Base-by-base conservation (phyloP, 2,329 filamentous ascomycete genomes). In the Pseudogymnoascus sp. region DNA sequence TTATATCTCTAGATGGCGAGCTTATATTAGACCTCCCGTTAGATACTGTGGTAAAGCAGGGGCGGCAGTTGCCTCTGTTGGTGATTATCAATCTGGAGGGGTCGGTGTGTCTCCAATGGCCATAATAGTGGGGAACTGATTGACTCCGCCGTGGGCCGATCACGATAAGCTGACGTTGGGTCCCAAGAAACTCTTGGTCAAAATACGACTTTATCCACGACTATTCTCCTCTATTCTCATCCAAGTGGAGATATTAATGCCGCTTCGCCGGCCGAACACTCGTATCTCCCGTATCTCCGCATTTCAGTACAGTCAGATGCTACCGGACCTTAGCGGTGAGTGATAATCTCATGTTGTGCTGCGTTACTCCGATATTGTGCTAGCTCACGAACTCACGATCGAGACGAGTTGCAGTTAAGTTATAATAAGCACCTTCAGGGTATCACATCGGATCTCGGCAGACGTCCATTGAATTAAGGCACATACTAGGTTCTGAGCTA, bases 121-220 rank as follows among this genome's bases (percentile, higher is more conserved):
- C 50, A 56, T 56, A 56, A 56, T 56, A 56, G 50, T 56, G 50
- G 50, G 33, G 50, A 56, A 33, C 50, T 56, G 50, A 33, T 33
- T 56, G 28, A 56, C 28, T 18, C 50, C 16, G 5, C 2, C 16
- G 50, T 56, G 50, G 50, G 50, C 4, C 50, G 8, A 12, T 21
- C n/a, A 18, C 28, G 50, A 56, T 56, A 56, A 33, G 28, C 25
- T 35, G 50, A 35, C 10, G 16, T 56, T 16, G 10, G n/a, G 5
- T 23, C n/a, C 47, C 12, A 11, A 18, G 25, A 31, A 16, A 31
- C n/a, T 11, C 28, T 31, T 4, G 28, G 4, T 18, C 10, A n/a
- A 56, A 56, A 56, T 56, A 56, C n/a, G 50, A 12, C 8, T 18
- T 33, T 56, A 33, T 33, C 25, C 25, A 56, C 25, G n/a, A 10